Conservation (phyloP, 768 basidiomycete species). For the Pulveroboletus sp. region DNA sequence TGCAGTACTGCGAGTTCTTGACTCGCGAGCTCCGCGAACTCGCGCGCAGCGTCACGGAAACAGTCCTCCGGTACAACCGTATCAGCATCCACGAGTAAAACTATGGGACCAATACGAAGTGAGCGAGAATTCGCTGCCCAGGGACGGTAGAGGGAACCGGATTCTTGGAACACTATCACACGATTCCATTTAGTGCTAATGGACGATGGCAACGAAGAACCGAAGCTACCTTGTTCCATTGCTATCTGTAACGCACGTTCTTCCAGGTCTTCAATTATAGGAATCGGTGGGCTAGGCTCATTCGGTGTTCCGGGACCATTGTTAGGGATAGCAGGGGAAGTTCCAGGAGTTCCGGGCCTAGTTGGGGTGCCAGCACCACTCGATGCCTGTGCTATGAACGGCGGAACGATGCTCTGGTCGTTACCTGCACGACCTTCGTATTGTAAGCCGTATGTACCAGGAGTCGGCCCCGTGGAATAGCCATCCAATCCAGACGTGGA, state of each 20-base stretch:
- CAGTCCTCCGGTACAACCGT: slow-evolving; percentile 90
- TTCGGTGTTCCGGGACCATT: slow-evolving; percentile 5
- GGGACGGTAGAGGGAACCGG: slow-evolving; percentile 54
- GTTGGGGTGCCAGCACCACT: slow-evolving; percentile 25
- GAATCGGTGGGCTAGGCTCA: slow-evolving; percentile 9
- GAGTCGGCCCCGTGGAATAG: slow-evolving; percentile 25
- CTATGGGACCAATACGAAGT: slow-evolving; percentile 69
- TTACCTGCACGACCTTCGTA: slow-evolving; percentile 63
- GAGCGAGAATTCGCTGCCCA: slow-evolving; percentile 75
- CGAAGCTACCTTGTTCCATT: slow-evolving; percentile 43
- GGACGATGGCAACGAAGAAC: slow-evolving; percentile 29
- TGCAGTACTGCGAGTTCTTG: slow-evolving; percentile 75
- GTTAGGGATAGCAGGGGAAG: slow-evolving; percentile 10
- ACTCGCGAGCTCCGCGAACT: slow-evolving; percentile 68
- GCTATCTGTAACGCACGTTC: slow-evolving; percentile 47
- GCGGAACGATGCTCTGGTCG: slow-evolving; percentile 38
- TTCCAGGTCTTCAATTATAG: slow-evolving; percentile 37
- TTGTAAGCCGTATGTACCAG: slow-evolving; percentile 55
- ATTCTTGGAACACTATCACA: slow-evolving; percentile 45
- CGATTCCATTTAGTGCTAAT: slow-evolving; percentile 38
- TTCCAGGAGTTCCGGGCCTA: slow-evolving; percentile 23
- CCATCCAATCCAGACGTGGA: slow-evolving; percentile 22
- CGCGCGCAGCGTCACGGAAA: slow-evolving; percentile 84
- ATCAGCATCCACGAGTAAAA: slow-evolving; percentile 84
- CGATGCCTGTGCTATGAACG: slow-evolving; percentile 8